These are phyloP conservation scores for Penicillium malachiteum DNA, from an alignment of 495 filamentous ascomycete species.

Conservation along the genomic window DNA sequence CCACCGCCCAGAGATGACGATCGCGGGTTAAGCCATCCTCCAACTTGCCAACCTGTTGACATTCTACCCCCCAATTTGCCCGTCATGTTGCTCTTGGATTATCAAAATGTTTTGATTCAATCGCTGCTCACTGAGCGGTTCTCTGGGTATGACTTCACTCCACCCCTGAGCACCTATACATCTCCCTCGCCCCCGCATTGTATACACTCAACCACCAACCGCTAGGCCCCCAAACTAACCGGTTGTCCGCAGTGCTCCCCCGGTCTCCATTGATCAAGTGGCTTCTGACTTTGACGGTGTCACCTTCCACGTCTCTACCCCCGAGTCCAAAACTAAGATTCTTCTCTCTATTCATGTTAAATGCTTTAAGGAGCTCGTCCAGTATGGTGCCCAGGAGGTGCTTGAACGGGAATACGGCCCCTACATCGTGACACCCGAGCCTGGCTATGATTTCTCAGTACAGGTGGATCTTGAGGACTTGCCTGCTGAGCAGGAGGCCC, in stretches of 20 bases:
- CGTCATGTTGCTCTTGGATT: constrained; percentile 95
- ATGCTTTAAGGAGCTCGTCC: constrained; percentile 87
- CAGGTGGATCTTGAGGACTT: constrained; percentile 83
- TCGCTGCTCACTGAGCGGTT: constrained; percentile 93
- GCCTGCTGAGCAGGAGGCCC: constrained; percentile 73
- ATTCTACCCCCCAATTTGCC: constrained; percentile 17
- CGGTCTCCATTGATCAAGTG: constrained; percentile 89
- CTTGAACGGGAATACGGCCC: constrained; percentile 91
- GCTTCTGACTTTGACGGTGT: constrained; percentile 98
- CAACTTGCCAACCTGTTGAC: constrained; percentile 18
- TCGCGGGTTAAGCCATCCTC: constrained; percentile 20
- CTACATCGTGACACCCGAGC: constrained; percentile 84
- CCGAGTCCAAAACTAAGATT: constrained; percentile 87
- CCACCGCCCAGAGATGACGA: constrained; percentile 41
- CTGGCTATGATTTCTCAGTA: constrained; percentile 92
- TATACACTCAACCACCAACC: constrained; percentile 23
- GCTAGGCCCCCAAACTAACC: constrained; percentile 33
- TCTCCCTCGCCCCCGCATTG: constrained; percentile 11
- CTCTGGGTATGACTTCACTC: constrained; percentile 62
- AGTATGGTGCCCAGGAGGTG: constrained; percentile 88
- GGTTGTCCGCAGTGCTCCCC: constrained; percentile 62
- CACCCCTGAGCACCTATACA: constrained; percentile 13
- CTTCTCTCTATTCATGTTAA: constrained; percentile 89
- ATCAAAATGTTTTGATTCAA: constrained; percentile 97
- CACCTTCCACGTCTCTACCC: constrained; percentile 95